phyloP scores from a whole-genome alignment of 2,329 filamentous ascomycete species.

The Xylariaceae sp. region DNA sequence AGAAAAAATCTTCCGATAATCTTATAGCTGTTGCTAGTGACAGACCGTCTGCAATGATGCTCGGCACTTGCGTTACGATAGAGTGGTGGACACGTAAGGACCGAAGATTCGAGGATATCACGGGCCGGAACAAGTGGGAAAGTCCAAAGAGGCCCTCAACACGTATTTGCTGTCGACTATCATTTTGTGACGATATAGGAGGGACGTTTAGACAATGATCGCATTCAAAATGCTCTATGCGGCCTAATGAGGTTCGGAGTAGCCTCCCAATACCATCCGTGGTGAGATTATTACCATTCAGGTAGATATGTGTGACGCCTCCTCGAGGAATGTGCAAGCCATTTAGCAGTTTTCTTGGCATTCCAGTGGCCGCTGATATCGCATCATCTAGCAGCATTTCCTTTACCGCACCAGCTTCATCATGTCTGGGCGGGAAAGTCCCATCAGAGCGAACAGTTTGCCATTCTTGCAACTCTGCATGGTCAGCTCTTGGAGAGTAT shows the following conservation, averaged over 20 bases:
- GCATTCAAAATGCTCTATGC: conserved; percentile 60
- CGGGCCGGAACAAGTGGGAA: conserved; percentile 57
- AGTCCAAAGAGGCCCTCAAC: conserved; percentile 53
- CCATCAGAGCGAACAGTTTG: conserved; percentile 46
- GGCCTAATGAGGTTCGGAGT: conserved; percentile 50
- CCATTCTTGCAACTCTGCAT: conserved; percentile 34
- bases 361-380: conserved; percentile 19
- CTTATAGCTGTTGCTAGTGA: conserved; percentile 45
- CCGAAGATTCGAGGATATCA: conserved; percentile 59
- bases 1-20: conserved; percentile 53
- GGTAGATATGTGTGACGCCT: conserved; percentile 59
- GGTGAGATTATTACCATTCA: conserved; percentile 58
- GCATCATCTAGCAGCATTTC: conserved; percentile 35
- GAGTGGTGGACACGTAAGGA: conserved; percentile 64
- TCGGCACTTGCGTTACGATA: conserved; percentile 60
- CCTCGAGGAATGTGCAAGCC: conserved; percentile 35
- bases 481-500: conserved; percentile 41
- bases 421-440: conserved; percentile 36
- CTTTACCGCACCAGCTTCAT: conserved; percentile 44
- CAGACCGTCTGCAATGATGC: conserved; percentile 47
- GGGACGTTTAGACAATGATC: conserved; percentile 46
- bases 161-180: conserved; percentile 41
- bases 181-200: conserved; percentile 15
- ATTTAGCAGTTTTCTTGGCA: conserved; percentile 26
- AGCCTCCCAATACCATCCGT: conserved; percentile 50